Conservation (phyloP, 129 eudicot genomes). For the Pittosporum tobira region DNA sequence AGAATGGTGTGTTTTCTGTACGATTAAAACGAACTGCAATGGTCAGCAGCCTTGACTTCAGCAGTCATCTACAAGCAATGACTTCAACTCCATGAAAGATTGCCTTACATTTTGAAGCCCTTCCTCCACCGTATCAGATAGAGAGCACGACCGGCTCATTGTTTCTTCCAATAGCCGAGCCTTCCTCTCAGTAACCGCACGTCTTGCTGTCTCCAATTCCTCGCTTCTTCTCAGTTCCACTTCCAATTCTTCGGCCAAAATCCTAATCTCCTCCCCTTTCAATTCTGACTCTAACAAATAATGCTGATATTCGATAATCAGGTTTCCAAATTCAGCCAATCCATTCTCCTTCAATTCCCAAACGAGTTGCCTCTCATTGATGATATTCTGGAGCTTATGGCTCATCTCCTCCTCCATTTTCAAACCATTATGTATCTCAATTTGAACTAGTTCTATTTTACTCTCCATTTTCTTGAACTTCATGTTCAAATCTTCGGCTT, state of each 20-base stretch:
- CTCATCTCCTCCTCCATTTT: conserved; percentile 37
- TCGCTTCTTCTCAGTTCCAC: conserved; percentile 20
- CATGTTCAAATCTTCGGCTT: conserved; percentile 30
- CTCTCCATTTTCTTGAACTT: conserved; percentile 28
- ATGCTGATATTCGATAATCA: conserved; percentile 47
- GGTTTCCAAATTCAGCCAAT: conserved; percentile 28
- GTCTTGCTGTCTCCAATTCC: conserved; percentile 33
- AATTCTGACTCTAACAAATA: conserved; percentile 34
- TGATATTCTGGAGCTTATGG: conserved; percentile 41
- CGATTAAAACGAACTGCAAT: not conserved
- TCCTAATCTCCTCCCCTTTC: conserved; percentile 50
- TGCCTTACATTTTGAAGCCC: conserved; percentile 43
- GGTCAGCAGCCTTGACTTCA: conserved; percentile 5
- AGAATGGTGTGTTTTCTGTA: not conserved
- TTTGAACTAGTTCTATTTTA: conserved; percentile 26
- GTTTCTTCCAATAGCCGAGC: conserved; percentile 25
- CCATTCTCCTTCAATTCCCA: conserved; percentile 54
- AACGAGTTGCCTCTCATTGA: conserved; percentile 42
- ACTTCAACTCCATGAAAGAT: conserved; percentile 49
- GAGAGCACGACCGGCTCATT: conserved; percentile 20
- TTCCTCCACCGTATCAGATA: conserved; percentile 45
- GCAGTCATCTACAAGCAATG: conserved; percentile 28
- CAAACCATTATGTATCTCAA: conserved; percentile 38
- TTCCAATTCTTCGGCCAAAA: conserved; percentile 51
- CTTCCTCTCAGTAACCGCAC: conserved; percentile 28